Percentiles rank a stretch among this genome's conserved stretches.
phyloP scores from a whole-genome alignment of 2,329 filamentous ascomycete species.

The Helicocarpus griseus region DNA sequence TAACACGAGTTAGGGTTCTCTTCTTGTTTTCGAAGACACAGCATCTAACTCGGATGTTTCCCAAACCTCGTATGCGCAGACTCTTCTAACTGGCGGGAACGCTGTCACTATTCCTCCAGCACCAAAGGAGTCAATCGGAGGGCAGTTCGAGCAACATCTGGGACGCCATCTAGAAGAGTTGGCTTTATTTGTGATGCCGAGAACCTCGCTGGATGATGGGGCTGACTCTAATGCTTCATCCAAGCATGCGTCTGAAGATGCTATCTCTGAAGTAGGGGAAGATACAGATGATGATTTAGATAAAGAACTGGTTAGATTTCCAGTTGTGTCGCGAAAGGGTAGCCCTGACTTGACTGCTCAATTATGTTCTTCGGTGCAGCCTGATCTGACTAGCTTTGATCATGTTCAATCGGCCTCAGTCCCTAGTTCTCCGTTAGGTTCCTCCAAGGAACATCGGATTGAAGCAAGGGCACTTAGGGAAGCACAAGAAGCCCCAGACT shows the following conservation, averaged over 20 bases:
- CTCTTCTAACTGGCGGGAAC: neutral
- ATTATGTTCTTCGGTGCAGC: too few species aligned
- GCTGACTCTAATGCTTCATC: neutral
- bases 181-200: constrained; percentile 3
- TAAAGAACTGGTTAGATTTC: too few species aligned
- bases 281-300: neutral
- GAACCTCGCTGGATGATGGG: neutral
- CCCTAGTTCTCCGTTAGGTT: too few species aligned
- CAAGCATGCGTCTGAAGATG: neutral
- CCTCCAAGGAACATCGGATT: too few species aligned
- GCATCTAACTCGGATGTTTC: neutral
- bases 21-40: constrained; percentile 1
- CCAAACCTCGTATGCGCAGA: neutral
- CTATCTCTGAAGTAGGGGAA: too few species aligned
- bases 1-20: too few species aligned
- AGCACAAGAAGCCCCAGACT: too few species aligned
- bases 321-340: too few species aligned
- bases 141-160: neutral
- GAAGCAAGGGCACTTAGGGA: too few species aligned
- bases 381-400: too few species aligned
- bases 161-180: constrained; percentile 2
- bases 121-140: neutral
- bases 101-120: neutral
- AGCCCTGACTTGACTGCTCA: too few species aligned
- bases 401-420: too few species aligned